Percentiles rank a stretch among this genome's conserved stretches.
These are phyloP conservation scores for Zhuliangozyma blackwelliae DNA, from an alignment of 1,139 yeast species.

Conservation along the genomic window DNA sequence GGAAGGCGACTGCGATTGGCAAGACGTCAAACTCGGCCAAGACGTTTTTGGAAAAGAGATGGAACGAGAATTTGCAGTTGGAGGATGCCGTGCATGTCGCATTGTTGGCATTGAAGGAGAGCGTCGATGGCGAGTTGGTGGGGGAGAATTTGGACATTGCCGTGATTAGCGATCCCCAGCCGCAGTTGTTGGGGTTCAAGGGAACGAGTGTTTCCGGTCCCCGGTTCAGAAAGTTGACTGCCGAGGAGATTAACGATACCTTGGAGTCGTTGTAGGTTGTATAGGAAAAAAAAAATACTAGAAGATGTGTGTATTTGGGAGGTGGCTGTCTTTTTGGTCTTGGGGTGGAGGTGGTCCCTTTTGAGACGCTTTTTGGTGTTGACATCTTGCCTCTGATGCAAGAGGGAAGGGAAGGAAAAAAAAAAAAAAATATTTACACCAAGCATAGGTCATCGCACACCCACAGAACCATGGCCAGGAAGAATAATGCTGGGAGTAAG, in stretches of 20 bases:
- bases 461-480: no score
- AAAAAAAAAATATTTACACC: no score
- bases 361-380: no score
- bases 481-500: no score
- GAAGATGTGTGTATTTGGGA: neutral
- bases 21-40: slow-evolving; percentile 92
- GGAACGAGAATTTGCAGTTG: slow-evolving; percentile 94
- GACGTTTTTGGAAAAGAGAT: slow-evolving; percentile 94
- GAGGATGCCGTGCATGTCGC: slow-evolving; percentile 99
- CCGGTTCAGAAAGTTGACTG: slow-evolving; percentile 74
- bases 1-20: slow-evolving; percentile 99
- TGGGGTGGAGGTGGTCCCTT: no score
- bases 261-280: slow-evolving; percentile 69
- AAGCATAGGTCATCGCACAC: no score
- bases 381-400: no score
- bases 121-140: slow-evolving; percentile 96
- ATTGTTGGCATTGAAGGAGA: slow-evolving; percentile 86
- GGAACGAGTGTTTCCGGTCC: slow-evolving; percentile 88
- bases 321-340: no score
- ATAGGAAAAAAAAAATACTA: neutral
- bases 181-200: slow-evolving; percentile 73
- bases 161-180: slow-evolving; percentile 79
- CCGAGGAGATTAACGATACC: slow-evolving; percentile 94
- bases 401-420: no score
- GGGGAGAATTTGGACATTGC: slow-evolving; percentile 96